phyloP scores from a whole-genome alignment of 345 rosid genomes.

The Gossypium turneri region DNA sequence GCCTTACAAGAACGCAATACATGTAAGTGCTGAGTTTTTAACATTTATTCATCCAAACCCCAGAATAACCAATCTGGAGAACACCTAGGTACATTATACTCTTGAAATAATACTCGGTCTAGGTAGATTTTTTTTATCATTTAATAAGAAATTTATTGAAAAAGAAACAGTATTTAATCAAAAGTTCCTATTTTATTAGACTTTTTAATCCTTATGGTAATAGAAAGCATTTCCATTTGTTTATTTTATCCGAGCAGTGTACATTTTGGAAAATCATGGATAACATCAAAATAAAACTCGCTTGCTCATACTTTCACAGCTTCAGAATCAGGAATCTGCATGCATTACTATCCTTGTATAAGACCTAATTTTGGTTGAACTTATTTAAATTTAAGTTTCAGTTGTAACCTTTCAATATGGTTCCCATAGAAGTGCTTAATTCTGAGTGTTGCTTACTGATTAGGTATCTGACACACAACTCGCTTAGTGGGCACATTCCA shows the following conservation, averaged over 20 bases:
- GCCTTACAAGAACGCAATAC: slow-evolving; percentile 21
- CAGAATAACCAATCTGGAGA: background rate
- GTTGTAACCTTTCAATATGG: background rate
- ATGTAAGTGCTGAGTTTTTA: slow-evolving; percentile 30
- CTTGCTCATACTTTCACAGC: background rate
- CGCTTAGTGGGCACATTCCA: slow-evolving; percentile 1
- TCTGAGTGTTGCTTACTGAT: background rate
- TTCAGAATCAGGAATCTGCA: slow-evolving; percentile 1
- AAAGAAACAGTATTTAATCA: background rate
- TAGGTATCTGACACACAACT: slow-evolving; percentile 11
- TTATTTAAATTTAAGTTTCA: background rate
- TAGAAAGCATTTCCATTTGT: background rate
- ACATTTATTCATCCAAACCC: background rate
- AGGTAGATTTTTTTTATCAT: background rate
- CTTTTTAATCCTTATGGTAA: background rate
- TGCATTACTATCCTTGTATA: background rate
- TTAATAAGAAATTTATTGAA: background rate
- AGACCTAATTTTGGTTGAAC: background rate
- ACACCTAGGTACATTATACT: background rate
- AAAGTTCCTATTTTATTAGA: background rate
- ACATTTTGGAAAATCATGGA: background rate
- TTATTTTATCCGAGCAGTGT: background rate
- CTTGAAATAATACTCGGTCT: background rate
- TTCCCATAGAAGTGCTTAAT: background rate
- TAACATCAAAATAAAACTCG: background rate